Percentiles rank a stretch among this genome's conserved stretches.
Evolutionary conservation across 306 rosid genomes (phyloP).

Genomic region (Datisca glomerata): DNA sequence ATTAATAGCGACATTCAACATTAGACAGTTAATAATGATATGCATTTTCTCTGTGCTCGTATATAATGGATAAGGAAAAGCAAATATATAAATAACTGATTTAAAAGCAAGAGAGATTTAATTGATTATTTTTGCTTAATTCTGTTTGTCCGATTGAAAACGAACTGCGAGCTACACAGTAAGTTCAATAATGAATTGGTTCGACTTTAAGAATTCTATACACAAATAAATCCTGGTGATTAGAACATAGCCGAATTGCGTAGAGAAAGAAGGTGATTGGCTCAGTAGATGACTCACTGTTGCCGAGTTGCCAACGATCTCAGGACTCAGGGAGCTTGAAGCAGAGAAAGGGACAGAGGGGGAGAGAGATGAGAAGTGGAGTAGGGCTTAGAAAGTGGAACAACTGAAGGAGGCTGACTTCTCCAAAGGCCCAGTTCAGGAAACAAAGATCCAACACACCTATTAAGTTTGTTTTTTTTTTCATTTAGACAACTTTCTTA

Average conservation of each 20-base stretch:
- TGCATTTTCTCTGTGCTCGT: not conserved
- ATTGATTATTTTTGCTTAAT: not conserved
- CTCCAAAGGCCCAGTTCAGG: not conserved
- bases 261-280: too few species aligned
- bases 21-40: not conserved
- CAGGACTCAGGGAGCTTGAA: constrained; percentile 15
- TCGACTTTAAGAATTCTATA: too few species aligned
- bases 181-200: too few species aligned
- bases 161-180: not conserved
- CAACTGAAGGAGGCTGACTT: not conserved
- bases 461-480: not conserved
- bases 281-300: constrained; percentile 25
- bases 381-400: constrained; percentile 15
- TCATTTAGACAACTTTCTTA: not conserved
- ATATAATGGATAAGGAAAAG: too few species aligned
- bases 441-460: too few species aligned
- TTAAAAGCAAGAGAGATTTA: too few species aligned
- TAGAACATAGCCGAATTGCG: too few species aligned
- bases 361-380: not conserved
- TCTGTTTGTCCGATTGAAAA: not conserved
- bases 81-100: not conserved
- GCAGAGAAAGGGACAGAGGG: constrained; percentile 3
- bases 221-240: too few species aligned
- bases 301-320: constrained; percentile 20
- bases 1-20: too few species aligned